phyloP scores from a whole-genome alignment of 176 grass and related monocot genomes.

The Oropetium thomaeum region DNA sequence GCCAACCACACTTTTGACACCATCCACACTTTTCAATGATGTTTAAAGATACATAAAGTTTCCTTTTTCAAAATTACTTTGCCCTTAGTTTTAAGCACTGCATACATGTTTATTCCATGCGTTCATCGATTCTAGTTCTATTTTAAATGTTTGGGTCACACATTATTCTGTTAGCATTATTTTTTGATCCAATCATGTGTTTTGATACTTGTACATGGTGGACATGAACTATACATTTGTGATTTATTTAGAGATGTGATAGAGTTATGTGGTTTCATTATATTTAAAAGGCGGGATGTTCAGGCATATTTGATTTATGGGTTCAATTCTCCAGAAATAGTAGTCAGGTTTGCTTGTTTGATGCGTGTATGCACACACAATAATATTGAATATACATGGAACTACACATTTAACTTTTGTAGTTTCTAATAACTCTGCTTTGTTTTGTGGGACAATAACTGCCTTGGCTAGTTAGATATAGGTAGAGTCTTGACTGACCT shows the following conservation, averaged over 20 bases:
- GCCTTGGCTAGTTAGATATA: not conserved
- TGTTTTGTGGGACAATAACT: not conserved
- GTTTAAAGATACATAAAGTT: not conserved
- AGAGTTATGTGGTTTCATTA: not conserved
- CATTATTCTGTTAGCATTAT: conserved; percentile 14
- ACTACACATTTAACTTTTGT: not conserved
- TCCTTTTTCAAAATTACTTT: not conserved
- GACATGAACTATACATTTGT: not conserved
- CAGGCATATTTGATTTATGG: not conserved
- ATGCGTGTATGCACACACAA: not conserved
- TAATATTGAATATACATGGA: not conserved
- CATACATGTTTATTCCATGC: not conserved
- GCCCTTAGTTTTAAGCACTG: not conserved
- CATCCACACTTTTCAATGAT: not conserved
- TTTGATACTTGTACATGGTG: not conserved
- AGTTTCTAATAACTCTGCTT: not conserved
- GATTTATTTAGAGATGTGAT: not conserved
- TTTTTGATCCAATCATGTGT: not conserved
- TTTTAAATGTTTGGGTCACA: conserved; percentile 4
- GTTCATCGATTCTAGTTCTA: not conserved
- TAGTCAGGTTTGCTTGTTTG: not conserved
- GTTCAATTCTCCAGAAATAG: not conserved
- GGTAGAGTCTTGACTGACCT: not conserved
- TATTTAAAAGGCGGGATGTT: conserved; percentile 17
- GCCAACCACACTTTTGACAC: not conserved